phyloP scores from a whole-genome alignment of 345 rosid genomes.

The Boechera stricta region DNA sequence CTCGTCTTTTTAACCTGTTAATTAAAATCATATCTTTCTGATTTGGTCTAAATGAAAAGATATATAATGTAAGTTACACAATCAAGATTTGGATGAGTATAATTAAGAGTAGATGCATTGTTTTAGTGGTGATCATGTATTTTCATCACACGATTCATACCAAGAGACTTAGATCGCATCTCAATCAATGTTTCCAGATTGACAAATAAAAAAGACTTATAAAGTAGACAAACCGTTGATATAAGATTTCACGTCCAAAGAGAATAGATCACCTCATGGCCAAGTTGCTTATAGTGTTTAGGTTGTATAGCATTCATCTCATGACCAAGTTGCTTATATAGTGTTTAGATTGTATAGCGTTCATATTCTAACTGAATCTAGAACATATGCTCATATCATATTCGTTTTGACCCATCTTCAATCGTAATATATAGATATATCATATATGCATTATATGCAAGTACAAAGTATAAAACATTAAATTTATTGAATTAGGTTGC shows the following conservation, averaged over 20 bases:
- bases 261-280: slow-evolving; percentile 25
- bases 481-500: slow-evolving; percentile 8
- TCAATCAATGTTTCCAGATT: slow-evolving; percentile 2
- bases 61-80: background rate
- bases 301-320: slow-evolving; percentile 5
- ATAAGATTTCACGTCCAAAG: slow-evolving; percentile 28
- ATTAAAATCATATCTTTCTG: background rate
- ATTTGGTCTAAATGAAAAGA: background rate
- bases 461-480: background rate
- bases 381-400: slow-evolving; percentile 15
- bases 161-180: background rate
- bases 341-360: too few species aligned
- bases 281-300: slow-evolving; percentile 9
- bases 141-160: background rate
- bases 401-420: background rate
- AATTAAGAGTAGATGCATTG: background rate
- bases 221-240: slow-evolving; percentile 35
- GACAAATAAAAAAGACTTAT: background rate
- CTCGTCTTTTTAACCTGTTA: background rate
- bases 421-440: slow-evolving; percentile 11
- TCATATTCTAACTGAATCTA: slow-evolving; percentile 4
- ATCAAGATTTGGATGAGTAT: slow-evolving; percentile 15
- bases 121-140: background rate
- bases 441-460: background rate
- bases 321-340: too few species aligned